Evolutionary conservation across 108 stramenopile species (phyloP).

Genomic region (Pelagomonas calceolata): DNA sequence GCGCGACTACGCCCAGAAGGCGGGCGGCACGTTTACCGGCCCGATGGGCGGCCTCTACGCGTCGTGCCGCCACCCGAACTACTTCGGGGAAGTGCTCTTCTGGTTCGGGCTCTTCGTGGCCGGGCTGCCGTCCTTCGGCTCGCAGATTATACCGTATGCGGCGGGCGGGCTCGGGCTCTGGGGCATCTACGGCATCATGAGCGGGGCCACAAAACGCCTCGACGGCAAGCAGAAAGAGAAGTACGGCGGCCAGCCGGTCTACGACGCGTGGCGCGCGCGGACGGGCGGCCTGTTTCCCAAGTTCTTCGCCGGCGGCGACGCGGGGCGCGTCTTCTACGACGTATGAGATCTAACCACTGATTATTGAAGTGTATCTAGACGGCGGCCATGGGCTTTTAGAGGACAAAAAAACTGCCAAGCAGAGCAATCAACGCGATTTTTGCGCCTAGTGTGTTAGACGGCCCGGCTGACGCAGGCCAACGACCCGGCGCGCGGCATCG

Average conservation of each 20-base stretch:
- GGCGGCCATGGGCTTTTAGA: no score
- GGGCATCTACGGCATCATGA: slow-evolving; percentile 52
- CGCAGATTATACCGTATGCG: slow-evolving; percentile 33
- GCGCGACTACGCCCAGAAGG: not conserved
- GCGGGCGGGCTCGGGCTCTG: slow-evolving; percentile 39
- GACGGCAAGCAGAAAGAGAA: slow-evolving; percentile 49
- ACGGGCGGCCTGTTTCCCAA: not conserved
- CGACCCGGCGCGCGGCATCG: no score
- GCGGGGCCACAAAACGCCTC: slow-evolving; percentile 34
- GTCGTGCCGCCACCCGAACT: slow-evolving; percentile 59
- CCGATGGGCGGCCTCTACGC: slow-evolving; percentile 32
- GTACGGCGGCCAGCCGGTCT: slow-evolving; percentile 38
- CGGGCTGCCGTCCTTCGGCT: slow-evolving; percentile 42
- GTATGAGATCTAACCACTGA: no score
- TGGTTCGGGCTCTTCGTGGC: slow-evolving; percentile 50
- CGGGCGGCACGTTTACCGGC: slow-evolving; percentile 26
- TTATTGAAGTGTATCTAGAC: no score
- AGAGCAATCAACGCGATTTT: no score
- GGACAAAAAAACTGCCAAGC: no score
- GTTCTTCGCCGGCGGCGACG: not conserved
- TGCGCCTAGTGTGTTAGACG: no score
- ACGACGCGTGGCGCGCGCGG: slow-evolving; percentile 35
- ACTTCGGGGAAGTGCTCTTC: slow-evolving; percentile 54
- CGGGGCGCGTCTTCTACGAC: no score
- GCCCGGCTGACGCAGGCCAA: no score